Conservation (phyloP, 2,329 filamentous ascomycete species). For the Lecanicillium sp. region DNA sequence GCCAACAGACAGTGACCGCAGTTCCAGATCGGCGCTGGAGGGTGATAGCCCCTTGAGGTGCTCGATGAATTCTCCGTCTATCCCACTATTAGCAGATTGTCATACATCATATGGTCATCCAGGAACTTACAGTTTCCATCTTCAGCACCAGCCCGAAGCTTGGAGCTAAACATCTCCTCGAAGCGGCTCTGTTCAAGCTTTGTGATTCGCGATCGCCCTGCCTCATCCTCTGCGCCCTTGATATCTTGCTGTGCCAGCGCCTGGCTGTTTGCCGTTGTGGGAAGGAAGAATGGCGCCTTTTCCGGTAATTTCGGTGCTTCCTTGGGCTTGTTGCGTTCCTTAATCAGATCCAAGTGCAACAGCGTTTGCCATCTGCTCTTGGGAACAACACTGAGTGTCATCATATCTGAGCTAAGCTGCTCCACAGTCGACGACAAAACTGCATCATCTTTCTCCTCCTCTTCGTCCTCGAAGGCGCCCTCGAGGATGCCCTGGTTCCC, state of each 20-base stretch:
- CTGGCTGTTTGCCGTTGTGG: constrained; percentile 47
- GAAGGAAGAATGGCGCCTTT: constrained; percentile 93
- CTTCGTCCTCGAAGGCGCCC: constrained; percentile 59
- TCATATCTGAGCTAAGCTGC: constrained; percentile 74
- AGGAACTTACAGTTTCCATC: constrained; percentile 53
- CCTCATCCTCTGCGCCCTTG: constrained; percentile 33
- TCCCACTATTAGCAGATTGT: constrained; percentile 13
- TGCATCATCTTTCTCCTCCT: constrained; percentile 45
- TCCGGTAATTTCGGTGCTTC: constrained; percentile 87
- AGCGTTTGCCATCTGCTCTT: constrained; percentile 92
- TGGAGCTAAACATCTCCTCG: constrained; percentile 51
- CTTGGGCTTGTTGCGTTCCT: constrained; percentile 87
- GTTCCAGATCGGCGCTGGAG: constrained; percentile 80
- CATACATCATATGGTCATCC: not conserved
- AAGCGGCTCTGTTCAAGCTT: constrained; percentile 53
- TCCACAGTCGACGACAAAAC: constrained; percentile 54
- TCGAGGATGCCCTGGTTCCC: constrained; percentile 69
- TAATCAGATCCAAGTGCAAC: constrained; percentile 84
- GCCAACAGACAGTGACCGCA: constrained; percentile 63
- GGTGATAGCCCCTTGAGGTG: constrained; percentile 77
- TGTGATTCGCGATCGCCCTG: constrained; percentile 55
- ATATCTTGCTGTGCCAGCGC: constrained; percentile 27
- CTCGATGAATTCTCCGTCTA: constrained; percentile 61
- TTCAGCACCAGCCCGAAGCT: constrained; percentile 44
- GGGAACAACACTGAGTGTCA: constrained; percentile 83